phyloP scores from a whole-genome alignment of 2,329 filamentous ascomycete genomes.

The Fusarium liriodendri region DNA sequence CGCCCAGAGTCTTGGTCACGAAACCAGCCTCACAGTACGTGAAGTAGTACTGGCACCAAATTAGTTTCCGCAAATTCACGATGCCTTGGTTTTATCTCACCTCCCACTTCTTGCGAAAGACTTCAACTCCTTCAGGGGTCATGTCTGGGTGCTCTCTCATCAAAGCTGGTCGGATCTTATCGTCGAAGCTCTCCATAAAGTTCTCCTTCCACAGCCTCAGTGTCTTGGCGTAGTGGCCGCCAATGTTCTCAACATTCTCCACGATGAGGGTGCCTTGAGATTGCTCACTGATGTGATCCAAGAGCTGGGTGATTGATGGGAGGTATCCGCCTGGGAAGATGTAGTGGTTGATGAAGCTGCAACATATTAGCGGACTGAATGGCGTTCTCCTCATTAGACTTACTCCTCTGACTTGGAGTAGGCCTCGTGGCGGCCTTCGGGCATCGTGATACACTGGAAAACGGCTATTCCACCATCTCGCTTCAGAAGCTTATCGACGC shows the following conservation, averaged over 20 bases:
- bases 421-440: constrained; percentile 72
- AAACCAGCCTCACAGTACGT: constrained; percentile 81
- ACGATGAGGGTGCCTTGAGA: constrained; percentile 73
- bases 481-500: constrained; percentile 73
- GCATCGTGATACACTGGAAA: constrained; percentile 84
- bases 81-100: constrained; percentile 49
- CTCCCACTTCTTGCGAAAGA: constrained; percentile 80
- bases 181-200: constrained; percentile 72
- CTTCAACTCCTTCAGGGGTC: constrained; percentile 70
- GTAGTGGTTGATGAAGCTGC: constrained; percentile 77
- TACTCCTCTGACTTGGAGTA: constrained; percentile 75
- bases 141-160: constrained; percentile 67
- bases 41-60: constrained; percentile 73
- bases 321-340: constrained; percentile 84
- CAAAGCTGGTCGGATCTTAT: constrained; percentile 69
- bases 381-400: constrained; percentile 35
- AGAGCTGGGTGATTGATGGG: constrained; percentile 66
- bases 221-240: constrained; percentile 78
- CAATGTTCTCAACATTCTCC: constrained; percentile 77
- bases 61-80: constrained; percentile 22
- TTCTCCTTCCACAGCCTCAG: constrained; percentile 75
- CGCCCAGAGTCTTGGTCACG: constrained; percentile 76
- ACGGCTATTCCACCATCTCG: constrained; percentile 73
- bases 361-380: background rate
- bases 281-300: constrained; percentile 69